Base-by-base conservation (phyloP, 2,329 filamentous ascomycete species). In the Pestalotiopsis sp. region DNA sequence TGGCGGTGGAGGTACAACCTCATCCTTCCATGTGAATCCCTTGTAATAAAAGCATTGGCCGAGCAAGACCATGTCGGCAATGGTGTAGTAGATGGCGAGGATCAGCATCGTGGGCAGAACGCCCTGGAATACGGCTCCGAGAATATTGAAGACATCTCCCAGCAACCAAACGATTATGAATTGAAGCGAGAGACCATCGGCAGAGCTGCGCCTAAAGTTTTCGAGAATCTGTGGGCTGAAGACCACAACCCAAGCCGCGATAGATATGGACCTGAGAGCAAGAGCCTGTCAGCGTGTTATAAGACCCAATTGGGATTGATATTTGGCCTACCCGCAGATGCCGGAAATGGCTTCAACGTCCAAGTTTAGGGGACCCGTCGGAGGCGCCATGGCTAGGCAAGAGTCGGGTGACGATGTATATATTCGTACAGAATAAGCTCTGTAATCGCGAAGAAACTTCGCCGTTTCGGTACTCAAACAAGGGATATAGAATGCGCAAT, bases 201-300 rank as follows among this genome's bases (percentile, higher is more conserved):
- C 93, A 56, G 92, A 97, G 73, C 89, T 85, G 68, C 94, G 89
- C 71, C 91, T 91, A 83, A 97, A 98, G 78, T 98, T 98, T 77
- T 97, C 94, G 74, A 97, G 91, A 75, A 99, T 98, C 75, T 99
- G 96, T 2, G 96, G 96, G 0, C 94, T 96, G 83, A 98, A 99
- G 69, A 99, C 96, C 45, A 98, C 93, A 68, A 98, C 93, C 96
- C 96, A 98, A 79, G 95, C 98, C 65, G 95, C 95, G 78, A 99
- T 98, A 60, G 94, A 97, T 74, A 99, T 95, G 9, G 95, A 97
- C 45, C 95, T 93, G 61, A 31, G 20, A 45, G 49, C 38, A 61
- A 41, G 25, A 31, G 14, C 36, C 20, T 67, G 27, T 59, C 25
- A 58, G 56, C 38, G 27, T 14, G 14, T 13, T 45, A 2, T 58